Evolutionary conservation across 352 stramenopile species (phyloP), one percentile per base, ranked within the genome.

Genomic region (Phytopythium montanum): DNA sequence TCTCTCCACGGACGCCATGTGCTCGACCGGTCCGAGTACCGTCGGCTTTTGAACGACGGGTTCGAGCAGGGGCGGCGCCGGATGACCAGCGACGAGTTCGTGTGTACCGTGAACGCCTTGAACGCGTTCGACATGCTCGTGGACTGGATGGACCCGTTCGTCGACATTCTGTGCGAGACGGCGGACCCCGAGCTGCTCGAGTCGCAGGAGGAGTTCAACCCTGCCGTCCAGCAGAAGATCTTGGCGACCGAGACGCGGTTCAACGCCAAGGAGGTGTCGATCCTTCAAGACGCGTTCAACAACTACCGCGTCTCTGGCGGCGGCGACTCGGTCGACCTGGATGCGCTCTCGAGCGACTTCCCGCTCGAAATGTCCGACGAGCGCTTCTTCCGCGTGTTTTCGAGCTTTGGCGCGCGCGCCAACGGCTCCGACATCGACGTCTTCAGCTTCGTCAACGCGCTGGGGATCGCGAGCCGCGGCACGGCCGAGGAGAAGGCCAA

Each of bases 141-240:
- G 23, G 84, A 90, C 39, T 95, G 87, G 87, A 95, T 95, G 87
- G 62, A 75, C 16, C 71, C 79, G 38, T 94, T 95, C 54, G 84
- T 88, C 23, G 81, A 91, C n/a, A 90, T 94, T 64, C 61, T 94
- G 41, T 94, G 85, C 56, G 87, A 95, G 62, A 91, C 79, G 21
- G 81, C 83, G 3, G 72, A 92, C 45, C 84, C 81, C 16, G 69
- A 90, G 33, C 57, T 95, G 45, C 71, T 95, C 26, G 87, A 95
- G 49, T 90, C 83, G 0, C 87, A 95, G 53, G 87, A 95, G 66
- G 85, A 94, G 60, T 95, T 94, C 53, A 95, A 95, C 54, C 87
- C 87, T 26, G 80, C 85, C 34, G 87, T 94, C 5, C 87, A 95
- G 63, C 81, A 93, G 53, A 95, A 95, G 59, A 95, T 95, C 39